A percentile compares a stretch with the other conserved stretches of the same genome.
Evolutionary conservation across 495 filamentous ascomycete genomes (phyloP).

Genomic region (Massariosphaeria phaeospora): DNA sequence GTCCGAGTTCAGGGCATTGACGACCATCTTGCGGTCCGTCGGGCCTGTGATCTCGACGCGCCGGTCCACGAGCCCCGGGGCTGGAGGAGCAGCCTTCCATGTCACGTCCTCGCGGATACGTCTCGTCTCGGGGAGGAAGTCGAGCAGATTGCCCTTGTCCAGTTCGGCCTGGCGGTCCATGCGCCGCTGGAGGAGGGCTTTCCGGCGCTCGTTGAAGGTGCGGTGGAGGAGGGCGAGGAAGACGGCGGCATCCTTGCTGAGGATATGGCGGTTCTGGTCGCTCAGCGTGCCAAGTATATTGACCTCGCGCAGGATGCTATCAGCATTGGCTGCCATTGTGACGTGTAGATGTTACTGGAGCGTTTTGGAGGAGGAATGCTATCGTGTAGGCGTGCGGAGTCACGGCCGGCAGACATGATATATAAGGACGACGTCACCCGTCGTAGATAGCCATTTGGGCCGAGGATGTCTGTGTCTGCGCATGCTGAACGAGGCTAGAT

Average conservation of each 20-base stretch:
- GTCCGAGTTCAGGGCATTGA: conserved; percentile 94
- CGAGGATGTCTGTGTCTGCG: conserved; percentile 14
- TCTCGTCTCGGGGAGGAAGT: conserved; percentile 94
- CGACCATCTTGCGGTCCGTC: conserved; percentile 98
- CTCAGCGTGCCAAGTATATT: conserved; percentile 72
- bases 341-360: not conserved
- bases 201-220: conserved; percentile 86
- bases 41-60: conserved; percentile 98
- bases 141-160: conserved; percentile 83
- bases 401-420: conserved; percentile 6
- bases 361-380: conserved; percentile 7
- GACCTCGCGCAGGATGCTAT: conserved; percentile 80
- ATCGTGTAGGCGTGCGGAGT: conserved; percentile 19
- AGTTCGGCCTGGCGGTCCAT: conserved; percentile 86
- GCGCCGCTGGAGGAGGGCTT: conserved; percentile 82
- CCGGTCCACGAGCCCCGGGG: conserved; percentile 88
- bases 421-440: conserved; percentile 26
- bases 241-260: conserved; percentile 83
- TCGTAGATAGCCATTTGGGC: conserved; percentile 11
- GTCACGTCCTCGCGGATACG: conserved; percentile 91
- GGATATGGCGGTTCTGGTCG: conserved; percentile 79
- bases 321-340: conserved; percentile 40
- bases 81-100: conserved; percentile 92
- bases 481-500: not conserved
- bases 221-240: conserved; percentile 94